Evolutionary conservation across 2,329 filamentous ascomycete species (phyloP).

Genomic region (Sarocladiaceae sp.): DNA sequence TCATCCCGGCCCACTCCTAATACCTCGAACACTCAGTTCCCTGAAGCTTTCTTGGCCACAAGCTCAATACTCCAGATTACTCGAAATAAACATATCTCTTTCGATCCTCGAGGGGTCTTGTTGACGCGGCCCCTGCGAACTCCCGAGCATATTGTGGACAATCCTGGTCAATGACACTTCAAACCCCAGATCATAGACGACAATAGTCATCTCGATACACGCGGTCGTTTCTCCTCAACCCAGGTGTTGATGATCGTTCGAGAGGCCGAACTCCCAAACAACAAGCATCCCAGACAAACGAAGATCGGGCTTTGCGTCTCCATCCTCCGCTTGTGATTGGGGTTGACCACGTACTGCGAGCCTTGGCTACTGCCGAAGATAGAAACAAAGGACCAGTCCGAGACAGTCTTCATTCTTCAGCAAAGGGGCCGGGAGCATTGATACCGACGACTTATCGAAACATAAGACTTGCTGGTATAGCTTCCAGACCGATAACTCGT

Average conservation of each 20-base stretch:
- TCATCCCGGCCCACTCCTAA: background rate
- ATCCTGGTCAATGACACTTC: background rate
- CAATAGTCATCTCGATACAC: background rate
- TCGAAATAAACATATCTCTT: background rate
- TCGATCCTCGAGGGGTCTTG: background rate
- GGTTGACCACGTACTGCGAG: background rate
- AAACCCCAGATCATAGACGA: background rate
- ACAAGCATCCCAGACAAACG: background rate
- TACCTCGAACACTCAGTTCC: background rate
- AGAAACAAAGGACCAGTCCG: constrained; percentile 8
- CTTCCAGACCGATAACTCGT: background rate
- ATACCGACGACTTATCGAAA: background rate
- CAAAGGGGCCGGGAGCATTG: background rate
- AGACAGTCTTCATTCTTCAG: constrained; percentile 2
- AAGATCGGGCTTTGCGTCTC: background rate
- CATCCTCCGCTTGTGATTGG: background rate
- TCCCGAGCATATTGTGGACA: background rate
- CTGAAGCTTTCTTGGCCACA: background rate
- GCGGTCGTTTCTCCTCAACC: background rate
- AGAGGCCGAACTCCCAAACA: background rate
- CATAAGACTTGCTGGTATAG: constrained; percentile 6
- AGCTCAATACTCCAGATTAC: background rate
- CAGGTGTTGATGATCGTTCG: background rate
- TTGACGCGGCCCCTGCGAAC: background rate
- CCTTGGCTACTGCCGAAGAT: constrained; percentile 8